Percentiles rank a stretch among this genome's conserved stretches.
These are phyloP conservation scores for Jimgerdemannia flammicorona DNA, from an alignment of 192 early-diverging fungal species.

Conservation along the genomic window DNA sequence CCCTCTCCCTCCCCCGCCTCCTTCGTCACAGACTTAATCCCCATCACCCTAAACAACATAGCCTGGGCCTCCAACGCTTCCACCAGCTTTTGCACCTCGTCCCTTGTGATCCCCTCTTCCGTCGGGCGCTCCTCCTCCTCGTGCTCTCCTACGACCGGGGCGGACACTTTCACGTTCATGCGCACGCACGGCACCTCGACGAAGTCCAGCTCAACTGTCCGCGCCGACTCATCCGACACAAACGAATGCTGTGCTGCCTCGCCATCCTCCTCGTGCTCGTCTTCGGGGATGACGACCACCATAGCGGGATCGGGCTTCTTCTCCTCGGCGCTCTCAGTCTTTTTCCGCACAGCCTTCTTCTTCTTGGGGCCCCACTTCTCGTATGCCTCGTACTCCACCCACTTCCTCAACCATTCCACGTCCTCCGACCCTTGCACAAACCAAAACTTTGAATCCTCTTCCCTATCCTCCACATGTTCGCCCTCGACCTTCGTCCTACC, in stretches of 20 bases:
- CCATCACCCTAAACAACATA: not conserved
- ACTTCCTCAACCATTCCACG: not conserved
- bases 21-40: not conserved
- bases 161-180: not conserved
- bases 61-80: not conserved
- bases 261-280: not conserved
- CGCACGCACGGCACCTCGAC: not conserved
- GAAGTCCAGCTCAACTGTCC: not conserved
- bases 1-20: not conserved
- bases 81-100: not conserved
- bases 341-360: not conserved
- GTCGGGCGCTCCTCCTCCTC: not conserved
- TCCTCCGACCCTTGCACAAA: not conserved
- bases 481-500: not conserved
- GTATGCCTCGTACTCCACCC: not conserved
- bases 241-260: not conserved
- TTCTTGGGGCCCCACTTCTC: not conserved
- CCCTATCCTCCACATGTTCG: not conserved
- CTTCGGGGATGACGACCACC: not conserved
- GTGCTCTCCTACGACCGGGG: not conserved
- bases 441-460: not conserved
- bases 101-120: not conserved
- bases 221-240: not conserved
- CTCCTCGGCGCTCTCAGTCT: not conserved
- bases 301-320: not conserved